phyloP scores from a whole-genome alignment of 129 eudicot species.

The Flaveria robusta region DNA sequence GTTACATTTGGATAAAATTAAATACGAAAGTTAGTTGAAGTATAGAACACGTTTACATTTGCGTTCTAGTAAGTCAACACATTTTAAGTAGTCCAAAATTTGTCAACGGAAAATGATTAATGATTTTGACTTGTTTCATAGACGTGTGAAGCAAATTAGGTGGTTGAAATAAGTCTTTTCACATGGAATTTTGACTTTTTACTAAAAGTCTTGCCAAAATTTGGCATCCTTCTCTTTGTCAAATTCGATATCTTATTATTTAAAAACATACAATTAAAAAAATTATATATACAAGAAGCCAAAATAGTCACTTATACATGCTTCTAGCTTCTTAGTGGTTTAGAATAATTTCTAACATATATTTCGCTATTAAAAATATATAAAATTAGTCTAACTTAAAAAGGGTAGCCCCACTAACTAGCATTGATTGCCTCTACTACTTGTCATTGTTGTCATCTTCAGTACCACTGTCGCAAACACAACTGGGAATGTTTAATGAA shows the following conservation, averaged over 20 bases:
- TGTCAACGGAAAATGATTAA: not conserved
- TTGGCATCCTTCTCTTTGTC: not conserved
- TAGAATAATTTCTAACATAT: too few relatives aligned
- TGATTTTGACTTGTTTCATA: not conserved
- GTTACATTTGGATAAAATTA: not conserved
- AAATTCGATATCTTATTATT: not conserved
- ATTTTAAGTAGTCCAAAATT: not conserved
- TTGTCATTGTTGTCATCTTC: too few relatives aligned
- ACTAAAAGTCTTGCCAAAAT: not conserved
- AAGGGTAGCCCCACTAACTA: too few relatives aligned
- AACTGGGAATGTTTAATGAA: too few relatives aligned
- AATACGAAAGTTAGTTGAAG: not conserved
- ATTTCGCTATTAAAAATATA: too few relatives aligned
- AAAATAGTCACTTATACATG: too few relatives aligned
- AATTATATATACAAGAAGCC: too few relatives aligned
- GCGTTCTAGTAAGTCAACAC: not conserved
- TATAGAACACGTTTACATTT: not conserved
- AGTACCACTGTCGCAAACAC: too few relatives aligned
- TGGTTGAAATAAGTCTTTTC: slow-evolving; percentile 8
- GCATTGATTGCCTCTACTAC: too few relatives aligned
- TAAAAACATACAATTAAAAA: not conserved
- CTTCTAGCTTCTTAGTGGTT: too few relatives aligned
- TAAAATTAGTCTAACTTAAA: too few relatives aligned
- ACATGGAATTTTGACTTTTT: slow-evolving; percentile 1
- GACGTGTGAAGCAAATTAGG: slow-evolving; percentile 11